phyloP scores from a whole-genome alignment of 805 yeast genomes.

The Lachancea kluyveri region DNA sequence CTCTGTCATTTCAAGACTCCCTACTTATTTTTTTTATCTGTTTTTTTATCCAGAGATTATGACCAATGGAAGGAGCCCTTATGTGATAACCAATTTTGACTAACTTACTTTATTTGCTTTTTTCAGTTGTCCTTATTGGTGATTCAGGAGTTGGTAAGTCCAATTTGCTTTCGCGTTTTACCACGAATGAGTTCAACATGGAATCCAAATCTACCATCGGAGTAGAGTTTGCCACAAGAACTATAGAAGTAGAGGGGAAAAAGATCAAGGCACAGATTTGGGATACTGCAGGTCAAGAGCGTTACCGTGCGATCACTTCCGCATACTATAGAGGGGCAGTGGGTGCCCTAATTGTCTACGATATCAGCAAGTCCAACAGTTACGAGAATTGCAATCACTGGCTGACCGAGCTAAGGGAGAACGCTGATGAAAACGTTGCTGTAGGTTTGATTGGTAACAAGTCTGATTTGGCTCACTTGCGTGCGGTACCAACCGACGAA shows the following conservation, averaged over 20 bases:
- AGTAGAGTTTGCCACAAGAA: conserved; percentile 96
- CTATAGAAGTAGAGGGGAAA: conserved; percentile 80
- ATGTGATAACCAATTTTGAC: no score
- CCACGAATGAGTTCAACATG: conserved; percentile 90
- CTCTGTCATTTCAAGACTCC: no score
- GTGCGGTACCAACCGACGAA: conserved; percentile 97
- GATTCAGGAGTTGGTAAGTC: conserved; percentile 98
- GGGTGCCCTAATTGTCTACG: conserved; percentile 94
- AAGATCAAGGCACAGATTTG: conserved; percentile 87
- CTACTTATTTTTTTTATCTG: no score
- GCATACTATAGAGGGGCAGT: conserved; percentile 98
- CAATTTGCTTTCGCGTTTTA: conserved; percentile 86
- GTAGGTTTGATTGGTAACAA: conserved; percentile 92
- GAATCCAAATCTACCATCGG: conserved; percentile 95
- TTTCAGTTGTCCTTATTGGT: conserved; percentile 83
- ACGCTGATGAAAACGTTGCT: conserved; percentile 92
- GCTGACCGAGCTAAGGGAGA: conserved; percentile 84
- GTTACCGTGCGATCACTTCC: conserved; percentile 95
- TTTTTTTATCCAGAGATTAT: no score
- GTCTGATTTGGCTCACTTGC: conserved; percentile 80
- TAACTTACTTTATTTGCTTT: no score
- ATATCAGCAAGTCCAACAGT: conserved; percentile 83
- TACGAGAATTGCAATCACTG: conserved; percentile 84
- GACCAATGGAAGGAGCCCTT: no score
- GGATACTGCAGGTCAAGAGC: conserved; percentile 99